Percentiles rank a stretch among this genome's conserved stretches.
Evolutionary conservation across 1,284 basidiomycete species (phyloP).

Genomic region (Xerocomus nothofagi): DNA sequence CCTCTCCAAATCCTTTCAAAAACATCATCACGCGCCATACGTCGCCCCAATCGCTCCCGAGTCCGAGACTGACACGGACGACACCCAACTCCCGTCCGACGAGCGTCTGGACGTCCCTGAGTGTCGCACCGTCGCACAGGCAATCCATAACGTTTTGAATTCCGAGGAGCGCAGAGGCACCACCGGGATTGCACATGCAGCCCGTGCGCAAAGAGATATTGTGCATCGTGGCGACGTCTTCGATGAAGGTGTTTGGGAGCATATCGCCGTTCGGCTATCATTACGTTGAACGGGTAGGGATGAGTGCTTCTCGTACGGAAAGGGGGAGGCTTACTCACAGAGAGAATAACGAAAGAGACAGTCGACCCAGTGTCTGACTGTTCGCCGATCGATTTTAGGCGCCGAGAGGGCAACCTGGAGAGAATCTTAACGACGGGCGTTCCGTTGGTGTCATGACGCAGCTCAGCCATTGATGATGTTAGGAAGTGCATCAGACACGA

Average conservation of each 20-base stretch:
- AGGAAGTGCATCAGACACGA: conserved; percentile 63
- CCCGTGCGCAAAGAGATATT: conserved; percentile 76
- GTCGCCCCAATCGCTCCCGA: conserved; percentile 74
- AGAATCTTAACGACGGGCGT: conserved; percentile 64
- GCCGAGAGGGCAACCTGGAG: conserved; percentile 54
- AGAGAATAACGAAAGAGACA: conserved; percentile 62
- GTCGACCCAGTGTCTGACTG: conserved; percentile 66
- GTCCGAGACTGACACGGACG: conserved; percentile 71
- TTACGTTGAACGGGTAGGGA: conserved; percentile 9
- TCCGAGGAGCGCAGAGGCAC: conserved; percentile 67
- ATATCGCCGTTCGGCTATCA: conserved; percentile 67
- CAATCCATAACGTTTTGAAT: conserved; percentile 66
- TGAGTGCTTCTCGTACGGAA: neutral
- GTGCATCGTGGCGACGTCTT: conserved; percentile 60
- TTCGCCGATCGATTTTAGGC: conserved; percentile 59
- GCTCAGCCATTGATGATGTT: conserved; percentile 48
- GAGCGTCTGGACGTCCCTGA: conserved; percentile 57
- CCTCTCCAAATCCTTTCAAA: conserved; percentile 47
- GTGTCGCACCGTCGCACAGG: conserved; percentile 58
- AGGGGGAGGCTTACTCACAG: conserved; percentile 45
- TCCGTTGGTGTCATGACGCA: conserved; percentile 59
- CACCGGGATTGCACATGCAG: conserved; percentile 85
- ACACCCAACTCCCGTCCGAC: conserved; percentile 72
- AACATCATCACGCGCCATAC: conserved; percentile 68
- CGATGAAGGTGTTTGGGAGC: conserved; percentile 69